Evolutionary conservation across 768 basidiomycete genomes (phyloP), one percentile per base, ranked within the genome.

Genomic region (Tulasnella sp.): DNA sequence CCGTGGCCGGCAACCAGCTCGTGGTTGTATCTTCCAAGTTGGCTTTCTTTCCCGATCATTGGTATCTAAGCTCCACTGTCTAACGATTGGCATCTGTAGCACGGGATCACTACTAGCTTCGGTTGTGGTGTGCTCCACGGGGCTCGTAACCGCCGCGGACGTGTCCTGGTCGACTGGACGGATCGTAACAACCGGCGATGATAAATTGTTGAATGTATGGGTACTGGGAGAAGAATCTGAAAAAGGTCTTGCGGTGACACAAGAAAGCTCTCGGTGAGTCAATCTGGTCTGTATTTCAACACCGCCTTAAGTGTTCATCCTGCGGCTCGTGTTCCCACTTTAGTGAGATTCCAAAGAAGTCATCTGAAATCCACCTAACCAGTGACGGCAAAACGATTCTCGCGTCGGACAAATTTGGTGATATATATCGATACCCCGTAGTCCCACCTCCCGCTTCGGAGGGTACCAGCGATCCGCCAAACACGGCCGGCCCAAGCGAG

Each of bases 391-490:
- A 88, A 78, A 89, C 87, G 0, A 90, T 99, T 77, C 82, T 98
- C 1, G 89, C 93, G 15, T 89, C 94, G 1, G 97, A 99, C 83
- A 98, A 97, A 83, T 96, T 97, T 78, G 97, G 97, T 0, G 97
- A 98, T 81, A 88, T 97, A 52, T 97, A 95, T 84, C 89, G 89
- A 93, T 92, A 74, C 68, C 71, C 29, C 15, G 76, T 76, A 38
- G 19, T 72, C 8, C 52, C 36, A 14, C 85, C 78, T 12, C 77
- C 82, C 2, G 29, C 68, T 29, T 45, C 69, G 38, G n/a, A 83
- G 80, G 19, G 81, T 80, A 31, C 45, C 75, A 31, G 54, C 71
- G 9, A 64, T 14, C 31, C 78, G 52, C 22, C 54, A 22, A 17
- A 29, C n/a, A 8, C 54, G 54, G 11, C 15, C 5, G 29, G 29